Conservation (phyloP, 345 rosid genomes). For the Conringia planisiliqua region DNA sequence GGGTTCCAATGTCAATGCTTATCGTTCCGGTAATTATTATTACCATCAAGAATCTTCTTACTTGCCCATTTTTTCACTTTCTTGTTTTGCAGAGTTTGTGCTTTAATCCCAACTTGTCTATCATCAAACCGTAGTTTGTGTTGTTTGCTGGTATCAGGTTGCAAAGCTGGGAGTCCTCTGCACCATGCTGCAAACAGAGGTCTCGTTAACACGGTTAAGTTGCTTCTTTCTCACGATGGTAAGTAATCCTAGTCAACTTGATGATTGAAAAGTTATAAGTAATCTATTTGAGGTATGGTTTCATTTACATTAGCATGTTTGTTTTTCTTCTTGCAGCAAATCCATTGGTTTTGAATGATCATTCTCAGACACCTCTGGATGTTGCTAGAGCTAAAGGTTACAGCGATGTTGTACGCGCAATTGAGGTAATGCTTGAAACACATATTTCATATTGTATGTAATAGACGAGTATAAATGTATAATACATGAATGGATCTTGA, state of each 20-base stretch:
- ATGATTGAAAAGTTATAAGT: background rate
- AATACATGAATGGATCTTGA: background rate
- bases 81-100: background rate
- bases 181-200: conserved; percentile 97
- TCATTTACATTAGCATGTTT: background rate
- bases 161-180: conserved; percentile 80
- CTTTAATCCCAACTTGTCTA: background rate
- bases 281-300: background rate
- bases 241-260: background rate
- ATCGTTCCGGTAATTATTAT: conserved; percentile 58
- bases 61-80: too few relatives aligned
- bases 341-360: conserved; percentile 72
- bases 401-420: conserved; percentile 63
- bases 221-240: conserved; percentile 90
- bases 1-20: conserved; percentile 78
- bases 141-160: conserved; percentile 44
- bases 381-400: conserved; percentile 81
- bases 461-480: background rate
- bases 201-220: conserved; percentile 60
- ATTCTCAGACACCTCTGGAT: conserved; percentile 78
- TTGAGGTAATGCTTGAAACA: conserved; percentile 57
- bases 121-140: background rate
- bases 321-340: conserved; percentile 51
- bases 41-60: background rate
- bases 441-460: background rate